Evolutionary conservation across 495 filamentous ascomycete species (phyloP).

Genomic region (Recurvomyces mirabilis): DNA sequence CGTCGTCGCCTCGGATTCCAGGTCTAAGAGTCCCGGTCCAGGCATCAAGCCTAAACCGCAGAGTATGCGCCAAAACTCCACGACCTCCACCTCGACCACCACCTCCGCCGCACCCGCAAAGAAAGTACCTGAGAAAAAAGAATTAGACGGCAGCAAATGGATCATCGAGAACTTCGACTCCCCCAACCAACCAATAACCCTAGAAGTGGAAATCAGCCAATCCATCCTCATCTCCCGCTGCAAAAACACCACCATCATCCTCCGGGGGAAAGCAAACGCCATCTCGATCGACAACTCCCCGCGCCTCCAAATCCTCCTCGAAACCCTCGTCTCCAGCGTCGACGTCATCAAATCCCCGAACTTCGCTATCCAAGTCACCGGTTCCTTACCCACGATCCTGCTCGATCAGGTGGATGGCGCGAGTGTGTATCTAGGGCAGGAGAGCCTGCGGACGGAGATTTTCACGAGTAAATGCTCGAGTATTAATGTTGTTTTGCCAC

Average conservation of each 20-base stretch:
- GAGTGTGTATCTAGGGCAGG: constrained; percentile 68
- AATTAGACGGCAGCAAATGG: constrained; percentile 94
- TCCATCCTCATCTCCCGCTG: constrained; percentile 87
- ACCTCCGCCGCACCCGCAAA: constrained; percentile 76
- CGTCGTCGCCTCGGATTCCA: constrained; percentile 43
- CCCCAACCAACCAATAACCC: constrained; percentile 51
- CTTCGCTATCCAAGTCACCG: constrained; percentile 70
- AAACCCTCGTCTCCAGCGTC: constrained; percentile 78
- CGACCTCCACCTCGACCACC: constrained; percentile 37
- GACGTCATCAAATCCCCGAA: constrained; percentile 89
- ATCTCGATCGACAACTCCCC: constrained; percentile 85
- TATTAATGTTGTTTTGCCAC: constrained; percentile 75
- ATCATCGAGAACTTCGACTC: constrained; percentile 87
- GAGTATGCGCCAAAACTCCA: constrained; percentile 86
- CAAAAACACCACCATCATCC: constrained; percentile 76
- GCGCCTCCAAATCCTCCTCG: constrained; percentile 73
- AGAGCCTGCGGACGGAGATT: constrained; percentile 65
- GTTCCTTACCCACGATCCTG: constrained; percentile 70
- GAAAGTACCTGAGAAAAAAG: constrained; percentile 65
- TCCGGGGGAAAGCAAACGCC: constrained; percentile 87
- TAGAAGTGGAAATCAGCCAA: constrained; percentile 70
- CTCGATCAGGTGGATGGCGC: constrained; percentile 91
- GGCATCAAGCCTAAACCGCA: constrained; percentile 93
- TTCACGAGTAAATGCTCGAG: constrained; percentile 76
- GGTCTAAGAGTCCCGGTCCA: constrained; percentile 61